A percentile compares a stretch with the other conserved stretches of the same genome.
These are phyloP conservation scores for Dacryopinax primogenitus DNA, from an alignment of 768 basidiomycete genomes.

Conservation along the genomic window DNA sequence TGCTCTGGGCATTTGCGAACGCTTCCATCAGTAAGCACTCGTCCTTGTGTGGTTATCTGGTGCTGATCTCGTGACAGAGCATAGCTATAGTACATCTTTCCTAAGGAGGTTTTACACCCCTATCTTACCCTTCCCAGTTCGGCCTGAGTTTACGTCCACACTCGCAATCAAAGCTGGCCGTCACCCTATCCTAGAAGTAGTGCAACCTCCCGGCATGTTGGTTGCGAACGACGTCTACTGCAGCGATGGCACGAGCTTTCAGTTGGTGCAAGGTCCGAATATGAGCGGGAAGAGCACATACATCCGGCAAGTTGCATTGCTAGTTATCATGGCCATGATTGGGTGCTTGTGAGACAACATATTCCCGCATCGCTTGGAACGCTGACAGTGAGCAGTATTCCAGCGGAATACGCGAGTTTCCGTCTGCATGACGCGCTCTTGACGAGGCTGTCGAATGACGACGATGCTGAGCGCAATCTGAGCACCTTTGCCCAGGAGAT, in stretches of 20 bases:
- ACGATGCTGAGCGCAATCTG: constrained; percentile 74
- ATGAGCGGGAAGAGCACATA: constrained; percentile 79
- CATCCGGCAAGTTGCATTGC: constrained; percentile 70
- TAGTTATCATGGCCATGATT: constrained; percentile 76
- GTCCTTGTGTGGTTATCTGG: neutral
- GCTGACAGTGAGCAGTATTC: constrained; percentile 45
- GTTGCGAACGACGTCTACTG: constrained; percentile 88
- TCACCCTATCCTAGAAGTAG: constrained; percentile 73
- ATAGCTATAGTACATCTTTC: constrained; percentile 35
- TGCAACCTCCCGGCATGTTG: constrained; percentile 52
- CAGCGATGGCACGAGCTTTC: constrained; percentile 70
- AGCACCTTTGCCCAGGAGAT: constrained; percentile 96
- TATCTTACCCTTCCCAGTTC: constrained; percentile 43
- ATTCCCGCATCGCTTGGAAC: constrained; percentile 16
- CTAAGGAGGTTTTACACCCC: neutral
- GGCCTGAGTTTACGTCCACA: constrained; percentile 84
- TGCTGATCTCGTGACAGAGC: constrained; percentile 26
- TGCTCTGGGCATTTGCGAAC: constrained; percentile 82
- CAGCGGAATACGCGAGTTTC: constrained; percentile 88
- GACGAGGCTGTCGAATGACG: constrained; percentile 84
- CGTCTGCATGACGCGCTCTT: constrained; percentile 72
- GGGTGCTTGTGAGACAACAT: constrained; percentile 48
- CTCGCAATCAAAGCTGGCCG: constrained; percentile 79
- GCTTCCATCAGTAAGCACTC: constrained; percentile 49
- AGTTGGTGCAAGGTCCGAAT: constrained; percentile 75